Evolutionary conservation across 2,329 filamentous ascomycete genomes (phyloP), one percentile per base, ranked within the genome.

Genomic region (Trichophyton benhamiae): DNA sequence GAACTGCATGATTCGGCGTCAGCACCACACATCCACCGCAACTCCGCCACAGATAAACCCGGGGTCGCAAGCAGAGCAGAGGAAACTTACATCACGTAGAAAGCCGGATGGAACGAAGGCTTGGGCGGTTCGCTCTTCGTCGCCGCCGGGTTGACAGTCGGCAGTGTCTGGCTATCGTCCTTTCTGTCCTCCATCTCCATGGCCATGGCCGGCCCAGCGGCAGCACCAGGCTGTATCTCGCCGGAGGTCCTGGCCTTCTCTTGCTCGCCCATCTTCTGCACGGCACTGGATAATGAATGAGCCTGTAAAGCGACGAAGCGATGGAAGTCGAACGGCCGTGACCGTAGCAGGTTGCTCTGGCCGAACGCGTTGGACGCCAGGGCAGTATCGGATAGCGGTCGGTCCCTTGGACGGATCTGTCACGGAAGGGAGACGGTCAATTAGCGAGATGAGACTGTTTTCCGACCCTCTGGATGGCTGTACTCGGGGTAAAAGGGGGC

Each of bases 231-330:
- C 65, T 73, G 72, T 60, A 72, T 68, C 75, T 96, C 91, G 75
- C 88, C 88, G 55, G 90, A 96, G 69, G 85, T 81, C 72, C 91
- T 87, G 68, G 82, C 86, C 78, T 96, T 96, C 76, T 96, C 88
- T 72, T 88, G 79, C 72, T 82, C 87, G 69, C 79, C 77, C 84
- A 87, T 87, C 69, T 79, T 77, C 65, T 76, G 81, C 83, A 87
- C 87, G 63, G 69, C 64, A 36, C 46, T 61, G n/a, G 63, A 70
- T 62, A 72, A 66, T 22, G 65, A 65, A 62, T 68, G 70, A 63
- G 70, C 70, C 67, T 76, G 75, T 59, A 75, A 71, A 61, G 72
- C 70, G 65, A 80, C 68, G 66, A 79, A 79, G 57, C 72, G 72
- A 68, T 76, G 75, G 61, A 79, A 74, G 64, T 79, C 74, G 67